Base-by-base conservation (phyloP, 768 basidiomycete genomes). In the Kwoniella bestiolae region DNA sequence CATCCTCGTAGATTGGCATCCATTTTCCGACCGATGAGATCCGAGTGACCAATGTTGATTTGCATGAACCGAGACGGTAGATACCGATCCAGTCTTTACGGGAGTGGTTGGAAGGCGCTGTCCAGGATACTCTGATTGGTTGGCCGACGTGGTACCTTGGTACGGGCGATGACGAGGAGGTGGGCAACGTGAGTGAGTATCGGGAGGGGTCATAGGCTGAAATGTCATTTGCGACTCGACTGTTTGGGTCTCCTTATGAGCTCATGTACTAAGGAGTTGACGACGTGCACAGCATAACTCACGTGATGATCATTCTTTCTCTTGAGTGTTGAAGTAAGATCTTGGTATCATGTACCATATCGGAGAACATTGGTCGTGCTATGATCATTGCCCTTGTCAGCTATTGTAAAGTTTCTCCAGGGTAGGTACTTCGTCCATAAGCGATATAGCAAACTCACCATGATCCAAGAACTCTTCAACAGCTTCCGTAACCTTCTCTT, bases 81-180 rank as follows among this genome's bases (percentile, higher is more conserved):
- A 97, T 86, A 14, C 94, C 96, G 74, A 99, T 90, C 96, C 96
- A 98, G 79, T 99, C 96, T 72, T 88, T 87, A 12, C 91, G 86
- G 12, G 94, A 94, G 77, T 97, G 95, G 59, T 87, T 86, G 35
- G 83, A 82, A 1, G 95, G 94, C 0, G 91, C 94, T 69, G 88
- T 87, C 94, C 94, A 98, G 51, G 86, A 86, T 50, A 99, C 85
- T 2, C 81, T 85, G 71, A 99, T 93, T 1, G 91, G 88, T 79
- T 98, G 92, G 34, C 96, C 96, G 52, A 97, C 87, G 78, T 92
- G 90, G 85, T 90, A 98, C 3, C 86, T 85, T 26, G 84, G 83
- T 6, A 83, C 60, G 51, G 57, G 70, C 32, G 60, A 63, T 29
- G 52, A 66, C 52, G 75, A 74, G 1, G 76, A 58, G 5, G 88